Conservation (phyloP, 768 basidiomycete species). For the Galerina sulciceps region DNA sequence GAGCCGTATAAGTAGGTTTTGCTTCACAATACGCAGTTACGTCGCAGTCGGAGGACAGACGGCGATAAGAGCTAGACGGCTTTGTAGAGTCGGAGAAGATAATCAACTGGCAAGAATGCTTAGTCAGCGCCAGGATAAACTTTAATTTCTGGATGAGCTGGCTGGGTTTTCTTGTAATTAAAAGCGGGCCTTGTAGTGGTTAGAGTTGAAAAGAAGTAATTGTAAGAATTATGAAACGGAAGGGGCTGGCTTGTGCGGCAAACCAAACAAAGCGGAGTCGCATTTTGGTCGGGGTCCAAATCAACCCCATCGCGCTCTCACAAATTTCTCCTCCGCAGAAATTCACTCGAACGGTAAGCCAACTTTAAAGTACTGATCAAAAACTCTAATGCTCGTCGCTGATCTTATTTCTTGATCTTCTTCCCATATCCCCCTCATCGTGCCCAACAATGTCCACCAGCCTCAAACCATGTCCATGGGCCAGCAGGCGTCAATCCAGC, state of each 20-base stretch:
- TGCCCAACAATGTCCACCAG: slow-evolving; percentile 26
- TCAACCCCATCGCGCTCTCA: slow-evolving; percentile 32
- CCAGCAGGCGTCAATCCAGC: slow-evolving; percentile 37
- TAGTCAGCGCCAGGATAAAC: neutral
- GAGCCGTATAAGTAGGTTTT: too few relatives aligned
- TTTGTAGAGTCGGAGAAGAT: neutral
- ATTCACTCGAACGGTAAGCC: slow-evolving; percentile 69
- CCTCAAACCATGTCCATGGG: slow-evolving; percentile 39
- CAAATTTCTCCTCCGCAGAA: slow-evolving; percentile 66
- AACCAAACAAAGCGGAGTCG: slow-evolving; percentile 7
- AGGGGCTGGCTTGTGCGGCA: slow-evolving; percentile 6
- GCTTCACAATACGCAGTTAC: too few relatives aligned
- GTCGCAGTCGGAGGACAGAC: neutral
- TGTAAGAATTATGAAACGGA: neutral
- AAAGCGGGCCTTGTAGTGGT: too few relatives aligned
- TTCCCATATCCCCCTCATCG: slow-evolving; percentile 27
- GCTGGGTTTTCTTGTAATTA: too few relatives aligned
- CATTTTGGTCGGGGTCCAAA: slow-evolving; percentile 44
- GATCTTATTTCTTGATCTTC: slow-evolving; percentile 35
- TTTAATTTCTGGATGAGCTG: too few relatives aligned
- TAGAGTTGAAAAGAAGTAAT: neutral
- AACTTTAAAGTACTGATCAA: slow-evolving; percentile 62
- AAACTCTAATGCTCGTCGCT: slow-evolving; percentile 62
- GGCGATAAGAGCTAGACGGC: neutral
- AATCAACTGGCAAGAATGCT: neutral